These are phyloP conservation scores for Russula olivacea DNA, from an alignment of 768 basidiomycete genomes.

Conservation along the genomic window DNA sequence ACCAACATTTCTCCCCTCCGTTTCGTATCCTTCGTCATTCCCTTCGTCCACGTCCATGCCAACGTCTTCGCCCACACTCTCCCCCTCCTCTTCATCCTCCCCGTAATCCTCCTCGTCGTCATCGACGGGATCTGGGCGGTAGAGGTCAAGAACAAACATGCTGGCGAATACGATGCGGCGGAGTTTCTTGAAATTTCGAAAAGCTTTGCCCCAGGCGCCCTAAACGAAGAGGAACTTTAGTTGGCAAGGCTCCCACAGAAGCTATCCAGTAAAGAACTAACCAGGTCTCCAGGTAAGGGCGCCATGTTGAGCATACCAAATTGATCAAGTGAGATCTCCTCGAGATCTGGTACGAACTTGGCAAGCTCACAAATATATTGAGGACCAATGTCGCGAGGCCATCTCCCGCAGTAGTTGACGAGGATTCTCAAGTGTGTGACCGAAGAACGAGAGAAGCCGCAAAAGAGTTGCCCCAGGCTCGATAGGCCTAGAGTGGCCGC, in stretches of 20 bases:
- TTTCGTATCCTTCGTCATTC: conserved; percentile 4
- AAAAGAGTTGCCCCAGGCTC: conserved; percentile 9
- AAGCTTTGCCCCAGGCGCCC: conserved; percentile 15
- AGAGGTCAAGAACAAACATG: conserved; percentile 18
- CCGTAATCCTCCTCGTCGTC: conserved; percentile 1
- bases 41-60: conserved; percentile 16
- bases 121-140: not conserved
- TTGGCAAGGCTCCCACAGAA: not conserved
- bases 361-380: conserved; percentile 11
- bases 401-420: conserved; percentile 7
- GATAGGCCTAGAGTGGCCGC: not conserved
- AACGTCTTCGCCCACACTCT: not conserved
- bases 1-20: not conserved
- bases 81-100: not conserved
- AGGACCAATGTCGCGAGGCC: conserved; percentile 12
- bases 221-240: not conserved
- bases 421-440: conserved; percentile 17
- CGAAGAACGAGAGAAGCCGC: conserved; percentile 7
- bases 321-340: conserved; percentile 20
- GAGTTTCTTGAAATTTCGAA: conserved; percentile 14
- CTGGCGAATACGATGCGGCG: conserved; percentile 17
- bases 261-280: not conserved
- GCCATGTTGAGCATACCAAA: not conserved
- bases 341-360: conserved; percentile 6
- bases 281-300: conserved; percentile 11